Evolutionary conservation across 176 grass and related monocot genomes (phyloP).

Genomic region (Cenchrus americanus): DNA sequence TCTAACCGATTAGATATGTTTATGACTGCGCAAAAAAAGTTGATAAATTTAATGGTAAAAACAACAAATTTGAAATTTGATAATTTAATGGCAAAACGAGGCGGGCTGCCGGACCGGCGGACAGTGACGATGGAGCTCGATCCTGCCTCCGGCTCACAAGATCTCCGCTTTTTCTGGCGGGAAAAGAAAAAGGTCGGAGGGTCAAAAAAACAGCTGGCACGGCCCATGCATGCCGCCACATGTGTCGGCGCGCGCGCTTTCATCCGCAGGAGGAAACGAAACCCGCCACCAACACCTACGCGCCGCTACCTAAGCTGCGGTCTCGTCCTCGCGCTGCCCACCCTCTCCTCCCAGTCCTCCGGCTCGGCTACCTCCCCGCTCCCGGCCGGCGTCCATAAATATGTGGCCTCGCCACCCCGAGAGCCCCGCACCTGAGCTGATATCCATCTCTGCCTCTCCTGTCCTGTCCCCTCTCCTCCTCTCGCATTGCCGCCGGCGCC

Average conservation of each 20-base stretch:
- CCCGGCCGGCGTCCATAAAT: constrained; percentile 48
- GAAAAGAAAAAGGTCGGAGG: neutral
- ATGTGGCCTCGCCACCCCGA: neutral
- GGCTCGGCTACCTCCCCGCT: neutral
- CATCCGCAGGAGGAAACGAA: constrained; percentile 45
- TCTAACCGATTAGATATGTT: no score
- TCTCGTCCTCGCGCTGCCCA: neutral
- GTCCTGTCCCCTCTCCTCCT: neutral
- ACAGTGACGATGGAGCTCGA: neutral
- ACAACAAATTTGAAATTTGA: no score
- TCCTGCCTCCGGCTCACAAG: constrained; percentile 13
- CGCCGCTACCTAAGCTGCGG: neutral
- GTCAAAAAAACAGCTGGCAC: constrained; percentile 39
- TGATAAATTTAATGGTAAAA: no score
- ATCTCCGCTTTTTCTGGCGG: neutral
- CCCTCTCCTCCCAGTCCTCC: neutral
- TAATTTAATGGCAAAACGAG: no score
- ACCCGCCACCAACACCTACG: constrained; percentile 23
- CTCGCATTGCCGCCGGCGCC: neutral
- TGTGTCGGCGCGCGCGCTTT: constrained; percentile 38
- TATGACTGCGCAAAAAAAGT: no score
- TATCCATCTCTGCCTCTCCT: neutral
- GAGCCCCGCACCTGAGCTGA: neutral
- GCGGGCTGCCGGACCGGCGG: no score
- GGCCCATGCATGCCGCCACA: constrained; percentile 38